These are phyloP conservation scores for Candida oleophila DNA, from an alignment of 805 yeast species.

Conservation along the genomic window DNA sequence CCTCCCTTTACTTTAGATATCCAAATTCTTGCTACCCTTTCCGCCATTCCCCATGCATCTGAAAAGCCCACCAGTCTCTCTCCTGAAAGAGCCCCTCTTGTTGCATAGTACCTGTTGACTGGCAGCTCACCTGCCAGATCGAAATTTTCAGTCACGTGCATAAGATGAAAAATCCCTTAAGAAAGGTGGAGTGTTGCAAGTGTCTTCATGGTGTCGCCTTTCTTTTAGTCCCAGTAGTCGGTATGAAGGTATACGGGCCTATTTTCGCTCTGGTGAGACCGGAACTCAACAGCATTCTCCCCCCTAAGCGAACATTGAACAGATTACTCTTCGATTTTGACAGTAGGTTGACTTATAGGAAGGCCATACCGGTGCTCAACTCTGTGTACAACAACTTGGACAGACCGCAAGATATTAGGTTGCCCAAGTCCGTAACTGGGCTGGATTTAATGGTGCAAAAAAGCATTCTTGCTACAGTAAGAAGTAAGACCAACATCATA, in stretches of 20 bases:
- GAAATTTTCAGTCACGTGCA: no score
- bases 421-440: conserved; percentile 51
- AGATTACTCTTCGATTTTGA: conserved; percentile 66
- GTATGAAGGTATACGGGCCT: neutral
- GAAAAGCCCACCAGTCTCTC: no score
- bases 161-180: no score
- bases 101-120: no score
- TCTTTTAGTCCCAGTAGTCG: neutral
- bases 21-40: no score
- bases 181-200: no score
- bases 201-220: no score
- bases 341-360: conserved; percentile 51
- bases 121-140: no score
- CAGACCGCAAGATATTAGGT: conserved; percentile 28
- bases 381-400: conserved; percentile 50
- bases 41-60: no score
- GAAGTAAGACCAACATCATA: conserved; percentile 59
- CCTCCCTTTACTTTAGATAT: no score
- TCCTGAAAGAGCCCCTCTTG: no score
- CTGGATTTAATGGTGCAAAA: conserved; percentile 68
- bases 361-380: conserved; percentile 53
- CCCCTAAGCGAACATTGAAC: conserved; percentile 56
- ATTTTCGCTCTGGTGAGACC: conserved; percentile 17
- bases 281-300: conserved; percentile 39
- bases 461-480: conserved; percentile 57